Evolutionary conservation across 2,329 filamentous ascomycete genomes (phyloP).

Genomic region (Talaromyces sp.): DNA sequence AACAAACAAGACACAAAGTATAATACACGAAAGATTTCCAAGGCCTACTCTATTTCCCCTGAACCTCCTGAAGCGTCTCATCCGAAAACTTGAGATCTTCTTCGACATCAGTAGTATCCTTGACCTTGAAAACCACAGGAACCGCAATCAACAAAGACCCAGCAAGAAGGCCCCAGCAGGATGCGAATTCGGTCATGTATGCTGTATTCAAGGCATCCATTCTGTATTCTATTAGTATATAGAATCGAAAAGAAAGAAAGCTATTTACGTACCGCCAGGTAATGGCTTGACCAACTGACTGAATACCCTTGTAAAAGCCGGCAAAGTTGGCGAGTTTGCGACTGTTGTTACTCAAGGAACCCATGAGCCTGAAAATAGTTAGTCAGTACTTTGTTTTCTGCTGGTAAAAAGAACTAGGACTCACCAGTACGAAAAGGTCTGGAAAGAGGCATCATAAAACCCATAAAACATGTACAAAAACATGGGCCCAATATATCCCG

Average conservation of each 20-base stretch:
- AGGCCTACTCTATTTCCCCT: background rate
- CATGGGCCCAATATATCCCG: conserved; percentile 70
- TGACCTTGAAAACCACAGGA: conserved; percentile 76
- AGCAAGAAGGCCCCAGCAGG: conserved; percentile 70
- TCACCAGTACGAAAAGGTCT: conserved; percentile 84
- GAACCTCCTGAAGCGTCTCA: conserved; percentile 56
- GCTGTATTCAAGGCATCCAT: conserved; percentile 59
- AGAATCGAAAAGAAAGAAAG: background rate
- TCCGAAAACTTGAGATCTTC: conserved; percentile 82
- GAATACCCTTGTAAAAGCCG: conserved; percentile 85
- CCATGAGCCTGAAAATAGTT: conserved; percentile 66
- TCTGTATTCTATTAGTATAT: conserved; percentile 33
- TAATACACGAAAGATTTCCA: background rate
- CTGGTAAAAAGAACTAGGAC: conserved; percentile 17
- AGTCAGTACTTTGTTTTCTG: background rate
- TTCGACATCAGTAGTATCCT: conserved; percentile 74
- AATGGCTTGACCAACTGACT: conserved; percentile 74
- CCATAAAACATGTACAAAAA: conserved; percentile 89
- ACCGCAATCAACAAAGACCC: conserved; percentile 71
- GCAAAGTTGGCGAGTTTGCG: conserved; percentile 89
- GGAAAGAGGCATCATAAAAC: conserved; percentile 84
- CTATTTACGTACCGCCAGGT: conserved; percentile 37
- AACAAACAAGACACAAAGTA: background rate
- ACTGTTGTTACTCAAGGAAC: conserved; percentile 83
- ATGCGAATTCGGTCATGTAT: conserved; percentile 68